Base-by-base conservation (phyloP, 2,329 filamentous ascomycete species). In the Pestalotiopsis fici region DNA sequence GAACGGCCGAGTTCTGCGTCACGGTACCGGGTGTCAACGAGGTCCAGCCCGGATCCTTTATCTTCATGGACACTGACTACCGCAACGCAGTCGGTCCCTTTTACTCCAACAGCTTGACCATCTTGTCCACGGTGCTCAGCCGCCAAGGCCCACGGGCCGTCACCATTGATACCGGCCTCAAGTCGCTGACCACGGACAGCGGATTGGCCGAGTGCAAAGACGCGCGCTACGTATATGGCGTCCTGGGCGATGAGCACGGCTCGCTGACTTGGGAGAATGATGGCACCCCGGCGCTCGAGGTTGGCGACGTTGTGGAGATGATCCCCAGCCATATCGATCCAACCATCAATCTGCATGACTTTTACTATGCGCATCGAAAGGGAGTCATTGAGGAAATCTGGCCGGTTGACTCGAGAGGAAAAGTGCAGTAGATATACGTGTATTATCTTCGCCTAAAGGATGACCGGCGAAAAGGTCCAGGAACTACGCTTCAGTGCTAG, bases 51-150 rank as follows among this genome's bases (percentile, higher is more conserved):
- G 85, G 85, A 0, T 85, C 83, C 0, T 87, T 87, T 67, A 80
- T 87, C 66, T 87, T 87, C 72, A 87, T 87, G 85, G 85, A 87
- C 66, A 85, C 85, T 2, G 85, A 87, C 71, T 87, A 87, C 70
- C 81, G 84, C 3, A 83, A 85, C 64, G 85, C 85, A 0, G 78
- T 87, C 0, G 85, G 85, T 1, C 75, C 78, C 0, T 81, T 81
- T 65, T 87, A 84, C 71, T 77, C 78, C 0, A 83, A 87, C 69
- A 86, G 83, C 59, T 69, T 87, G 28, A 83, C 83, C 0, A 79
- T 86, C 6, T 69, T 86, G 23, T 78, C 83, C 0, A 86, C 84
- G 0, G 83, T 86, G 0, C 68, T 87, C 21, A 85, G 83, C 75
- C 78, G 79, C 67, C 83, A 85, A 70, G 82, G 81, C 0, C 74